These are phyloP conservation scores for Lepiota brunneoincarnata DNA, from an alignment of 768 basidiomycete genomes.

Conservation along the genomic window DNA sequence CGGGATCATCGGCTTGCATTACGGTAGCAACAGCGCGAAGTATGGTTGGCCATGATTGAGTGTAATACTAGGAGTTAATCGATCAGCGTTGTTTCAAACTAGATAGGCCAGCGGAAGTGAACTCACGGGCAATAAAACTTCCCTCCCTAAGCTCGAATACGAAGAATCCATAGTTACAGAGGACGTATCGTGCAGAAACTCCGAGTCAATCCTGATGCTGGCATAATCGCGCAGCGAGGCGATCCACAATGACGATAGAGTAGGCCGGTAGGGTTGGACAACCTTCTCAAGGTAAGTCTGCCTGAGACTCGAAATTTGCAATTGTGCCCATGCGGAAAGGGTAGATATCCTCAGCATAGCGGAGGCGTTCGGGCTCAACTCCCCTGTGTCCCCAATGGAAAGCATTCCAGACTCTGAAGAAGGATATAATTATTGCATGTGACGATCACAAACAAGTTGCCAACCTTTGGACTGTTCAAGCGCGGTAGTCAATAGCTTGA, in stretches of 20 bases:
- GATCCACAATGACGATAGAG: constrained; percentile 84
- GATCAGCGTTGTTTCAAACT: background rate
- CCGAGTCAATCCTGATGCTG: constrained; percentile 84
- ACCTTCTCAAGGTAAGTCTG: constrained; percentile 80
- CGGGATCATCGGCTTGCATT: constrained; percentile 68
- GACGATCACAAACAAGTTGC: background rate
- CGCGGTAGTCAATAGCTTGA: constrained; percentile 84
- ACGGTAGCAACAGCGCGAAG: constrained; percentile 81
- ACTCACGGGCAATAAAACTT: constrained; percentile 87
- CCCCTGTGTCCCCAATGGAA: constrained; percentile 80
- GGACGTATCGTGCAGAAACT: constrained; percentile 74
- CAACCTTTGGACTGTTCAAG: constrained; percentile 89
- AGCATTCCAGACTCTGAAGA: constrained; percentile 78
- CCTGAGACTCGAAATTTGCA: constrained; percentile 72
- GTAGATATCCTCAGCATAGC: constrained; percentile 93
- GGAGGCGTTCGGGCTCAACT: constrained; percentile 91
- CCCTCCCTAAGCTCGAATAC: constrained; percentile 85
- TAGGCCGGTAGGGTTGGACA: constrained; percentile 72
- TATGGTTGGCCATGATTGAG: constrained; percentile 76
- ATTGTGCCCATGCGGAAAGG: constrained; percentile 92
- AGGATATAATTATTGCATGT: background rate
- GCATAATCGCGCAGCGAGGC: constrained; percentile 90
- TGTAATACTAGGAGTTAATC: constrained; percentile 68
- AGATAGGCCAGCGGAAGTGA: background rate
- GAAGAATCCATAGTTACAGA: constrained; percentile 76